Conservation (phyloP, 148 eudicot species). For the Rhododendron vialii region DNA sequence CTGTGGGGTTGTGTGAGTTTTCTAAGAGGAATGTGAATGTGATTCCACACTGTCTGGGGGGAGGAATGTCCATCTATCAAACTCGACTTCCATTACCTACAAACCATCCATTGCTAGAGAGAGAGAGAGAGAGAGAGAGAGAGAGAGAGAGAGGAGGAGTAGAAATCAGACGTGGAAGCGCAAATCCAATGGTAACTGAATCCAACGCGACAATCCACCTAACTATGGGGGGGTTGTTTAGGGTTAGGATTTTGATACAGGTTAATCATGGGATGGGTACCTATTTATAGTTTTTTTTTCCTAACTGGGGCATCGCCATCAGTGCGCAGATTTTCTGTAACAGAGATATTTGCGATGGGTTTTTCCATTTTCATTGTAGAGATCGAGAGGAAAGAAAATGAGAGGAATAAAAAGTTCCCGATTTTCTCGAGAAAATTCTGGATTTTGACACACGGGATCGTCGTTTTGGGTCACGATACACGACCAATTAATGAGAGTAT, state of each 20-base stretch:
- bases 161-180: constrained; percentile 7
- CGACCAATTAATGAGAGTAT: not conserved
- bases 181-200: not conserved
- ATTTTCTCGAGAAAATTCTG: not conserved
- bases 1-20: not conserved
- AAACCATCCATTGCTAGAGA: not conserved
- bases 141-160: not conserved
- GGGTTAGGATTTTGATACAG: not conserved
- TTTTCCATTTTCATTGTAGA: not conserved
- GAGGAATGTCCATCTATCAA: not conserved
- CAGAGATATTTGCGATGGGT: too few relatives aligned
- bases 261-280: not conserved
- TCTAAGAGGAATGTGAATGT: constrained; percentile 4
- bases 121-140: constrained; percentile 2
- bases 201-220: not conserved
- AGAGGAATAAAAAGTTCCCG: not conserved
- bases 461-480: not conserved
- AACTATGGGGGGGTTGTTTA: not conserved
- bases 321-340: too few relatives aligned
- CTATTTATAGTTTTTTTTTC: not conserved
- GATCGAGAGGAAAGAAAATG: not conserved
- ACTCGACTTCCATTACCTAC: not conserved
- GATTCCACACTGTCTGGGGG: constrained; percentile 1
- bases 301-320: too few relatives aligned
- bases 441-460: not conserved